Base-by-base conservation (phyloP, 1,284 basidiomycete genomes). In the Cerrena zonata region DNA sequence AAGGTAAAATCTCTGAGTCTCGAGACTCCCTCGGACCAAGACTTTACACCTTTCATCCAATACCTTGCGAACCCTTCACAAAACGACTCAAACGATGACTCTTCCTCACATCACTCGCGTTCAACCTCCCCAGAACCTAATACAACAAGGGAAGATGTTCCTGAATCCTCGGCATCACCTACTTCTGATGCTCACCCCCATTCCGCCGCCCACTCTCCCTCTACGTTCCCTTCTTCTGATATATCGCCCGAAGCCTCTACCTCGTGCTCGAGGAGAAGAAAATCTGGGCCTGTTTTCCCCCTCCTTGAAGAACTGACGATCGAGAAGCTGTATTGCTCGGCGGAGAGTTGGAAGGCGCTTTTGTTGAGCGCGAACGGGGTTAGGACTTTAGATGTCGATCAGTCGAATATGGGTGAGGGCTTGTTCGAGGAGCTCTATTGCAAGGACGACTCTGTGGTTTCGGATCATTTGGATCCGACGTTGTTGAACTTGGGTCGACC, bases 41-140 rank as follows among this genome's bases (percentile, higher is more conserved):
- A 78, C 58, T 79, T 73, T 56, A 73, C 75, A 22, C 60, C 68
- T 3, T 75, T 78, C 56, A 57, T 80, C 21, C 60, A 70, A 37
- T 64, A 74, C 50, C 60, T 78, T 40, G 65, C 68, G 40, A 59
- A 65, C 25, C 58, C 65, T n/a, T 19, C 47, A 13, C 34, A 36
- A 36, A n/a, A 36, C 10, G 7, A 7, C 18, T 15, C 21, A 18
- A 10, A 15, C 18, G 15, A 40, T 7, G 15, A 15, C 15, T 7
- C 7, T 7, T 34, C 30, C 30, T 34, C 30, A 15, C 30, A 34
- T 34, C n/a, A n/a, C n/a, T n/a, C n/a, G n/a, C n/a, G n/a, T n/a
- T 15, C 30, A 34, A 7, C 7, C 7, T 19, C 34, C 5, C 45
- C 45, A 7, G 25, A 36, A n/a, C 15, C 12, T 19, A 5, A 5